Base-by-base conservation (phyloP, 2,329 filamentous ascomycete species). In the Mycosphaerelloides madeirae region DNA sequence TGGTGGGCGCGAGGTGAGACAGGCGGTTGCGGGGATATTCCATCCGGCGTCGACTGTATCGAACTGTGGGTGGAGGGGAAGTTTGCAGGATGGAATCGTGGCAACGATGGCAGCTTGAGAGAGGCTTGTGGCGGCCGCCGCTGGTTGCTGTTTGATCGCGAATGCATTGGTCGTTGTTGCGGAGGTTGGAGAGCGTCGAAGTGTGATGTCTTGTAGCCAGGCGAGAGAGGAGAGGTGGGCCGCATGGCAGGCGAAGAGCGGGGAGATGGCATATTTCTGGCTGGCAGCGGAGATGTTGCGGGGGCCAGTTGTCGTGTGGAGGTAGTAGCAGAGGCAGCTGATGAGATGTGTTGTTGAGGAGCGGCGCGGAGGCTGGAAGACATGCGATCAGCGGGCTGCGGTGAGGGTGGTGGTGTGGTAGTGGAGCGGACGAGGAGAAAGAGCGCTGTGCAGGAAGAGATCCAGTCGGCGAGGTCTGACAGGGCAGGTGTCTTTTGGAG, bases 11-110 rank as follows among this genome's bases (percentile, higher is more conserved):
- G 63, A 4, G 72, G 72, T 12, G 70, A 73, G 6, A 68, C 52
- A 3, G 71, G 70, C 6, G 67, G 61, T 31, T 69, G 67, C 6
- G 69, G 68, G 34, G 66, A 68, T 18, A 52, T 44, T 65, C 66
- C 53, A 29, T 59, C 60, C 8, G 49, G 62, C 40, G 67, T 72
- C 12, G 65, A 65, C 35, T 60, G 58, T 36, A 64, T 54, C 29
- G 66, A 68, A 38, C 56, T 63, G 39, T 63, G 56, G 14, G 52
- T 45, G 3, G 59, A 62, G 8, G 70, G 67, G 55, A 70, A 76
- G 59, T 76, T 75, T 50, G 73, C 72, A 6, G 74, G 74, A 48
- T 77, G 74, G 63, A 74, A 76, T 46, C 71, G 68, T 34, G 73
- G 74, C 31, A 77, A 63, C 1, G 68, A 68, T n/a, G 72, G 71